These are phyloP conservation scores for Fusarium fujikuroi DNA, from an alignment of 2,329 filamentous ascomycete species.

Conservation along the genomic window DNA sequence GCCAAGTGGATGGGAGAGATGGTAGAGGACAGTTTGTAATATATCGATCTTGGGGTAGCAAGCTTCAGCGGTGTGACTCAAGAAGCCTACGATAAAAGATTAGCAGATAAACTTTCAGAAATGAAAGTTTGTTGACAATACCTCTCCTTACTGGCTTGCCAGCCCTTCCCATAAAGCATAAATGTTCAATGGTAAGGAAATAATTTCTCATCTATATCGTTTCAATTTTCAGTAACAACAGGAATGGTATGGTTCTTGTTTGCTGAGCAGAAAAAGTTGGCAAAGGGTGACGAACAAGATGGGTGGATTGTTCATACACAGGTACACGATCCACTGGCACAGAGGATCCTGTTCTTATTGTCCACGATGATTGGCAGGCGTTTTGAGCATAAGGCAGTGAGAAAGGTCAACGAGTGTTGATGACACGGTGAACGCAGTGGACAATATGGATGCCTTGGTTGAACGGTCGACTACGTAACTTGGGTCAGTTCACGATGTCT, in stretches of 20 bases:
- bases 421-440: not conserved
- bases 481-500: too few species aligned
- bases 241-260: rapidly evolving
- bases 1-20: rapidly evolving
- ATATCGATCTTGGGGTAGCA: rapidly evolving
- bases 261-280: rapidly evolving
- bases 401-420: rapidly evolving
- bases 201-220: too few species aligned
- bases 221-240: rapidly evolving
- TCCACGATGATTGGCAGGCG: rapidly evolving
- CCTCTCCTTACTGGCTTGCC: not conserved
- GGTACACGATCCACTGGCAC: rapidly evolving
- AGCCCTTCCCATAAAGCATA: not conserved
- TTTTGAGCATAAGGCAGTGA: too few species aligned
- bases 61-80: not conserved
- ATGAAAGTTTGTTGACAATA: not conserved
- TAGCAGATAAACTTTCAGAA: not conserved
- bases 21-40: rapidly evolving
- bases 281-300: not conserved
- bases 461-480: rapidly evolving
- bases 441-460: not conserved
- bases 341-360: not conserved
- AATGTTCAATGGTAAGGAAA: not conserved
- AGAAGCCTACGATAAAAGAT: not conserved
- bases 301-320: rapidly evolving